Conservation (phyloP, 2,329 filamentous ascomycete species). For the Diplodia sapinea region DNA sequence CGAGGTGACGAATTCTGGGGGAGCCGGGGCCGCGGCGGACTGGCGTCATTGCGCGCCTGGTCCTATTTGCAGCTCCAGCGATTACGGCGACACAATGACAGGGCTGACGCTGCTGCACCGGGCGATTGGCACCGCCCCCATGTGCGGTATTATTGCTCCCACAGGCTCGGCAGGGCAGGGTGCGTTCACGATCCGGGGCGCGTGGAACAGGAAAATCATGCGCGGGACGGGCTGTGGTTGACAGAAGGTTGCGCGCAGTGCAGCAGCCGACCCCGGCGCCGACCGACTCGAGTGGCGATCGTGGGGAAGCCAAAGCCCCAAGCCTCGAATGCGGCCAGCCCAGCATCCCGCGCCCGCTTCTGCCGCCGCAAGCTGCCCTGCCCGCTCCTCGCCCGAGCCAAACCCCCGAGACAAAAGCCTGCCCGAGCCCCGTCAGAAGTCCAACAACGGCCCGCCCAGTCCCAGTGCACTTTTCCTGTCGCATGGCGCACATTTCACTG, state of each 20-base stretch:
- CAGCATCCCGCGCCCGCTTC: background rate
- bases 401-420: background rate
- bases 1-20: background rate
- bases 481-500: background rate
- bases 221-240: conserved; percentile 1
- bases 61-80: background rate
- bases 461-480: background rate
- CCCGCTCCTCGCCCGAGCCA: background rate
- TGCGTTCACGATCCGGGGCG: background rate
- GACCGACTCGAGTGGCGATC: conserved; percentile 9
- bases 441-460: background rate
- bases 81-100: conserved; percentile 9
- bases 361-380: background rate
- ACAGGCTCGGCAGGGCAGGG: conserved; percentile 19
- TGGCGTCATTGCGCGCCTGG: conserved; percentile 8
- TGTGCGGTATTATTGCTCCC: conserved; percentile 14
- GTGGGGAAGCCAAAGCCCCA: conserved; percentile 6
- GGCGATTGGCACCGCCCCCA: background rate
- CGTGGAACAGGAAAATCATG: conserved; percentile 1
- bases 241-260: background rate
- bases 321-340: background rate
- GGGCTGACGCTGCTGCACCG: conserved; percentile 1
- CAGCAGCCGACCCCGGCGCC: background rate
- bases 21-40: background rate
- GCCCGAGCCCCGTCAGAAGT: background rate